These are phyloP conservation scores for Galeopsis tetrahit DNA, from an alignment of 257 asterid species.

Conservation along the genomic window DNA sequence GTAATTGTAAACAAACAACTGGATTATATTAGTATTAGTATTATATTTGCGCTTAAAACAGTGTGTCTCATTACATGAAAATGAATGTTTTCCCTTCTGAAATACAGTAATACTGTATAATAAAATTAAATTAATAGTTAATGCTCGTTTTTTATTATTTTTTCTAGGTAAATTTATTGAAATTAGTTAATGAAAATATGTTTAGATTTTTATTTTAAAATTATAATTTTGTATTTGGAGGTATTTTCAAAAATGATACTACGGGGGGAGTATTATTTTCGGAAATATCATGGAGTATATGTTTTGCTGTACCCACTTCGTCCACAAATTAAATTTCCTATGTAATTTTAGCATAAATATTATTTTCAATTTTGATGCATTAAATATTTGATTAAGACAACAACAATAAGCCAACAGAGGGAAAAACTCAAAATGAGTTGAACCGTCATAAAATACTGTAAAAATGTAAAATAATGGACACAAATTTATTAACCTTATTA, in stretches of 20 bases:
- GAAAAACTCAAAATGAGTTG: conserved; percentile 1
- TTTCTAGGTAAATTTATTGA: neutral
- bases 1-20: conserved; percentile 5
- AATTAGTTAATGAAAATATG: too few relatives aligned
- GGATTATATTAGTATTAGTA: neutral
- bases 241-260: too few relatives aligned
- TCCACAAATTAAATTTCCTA: too few relatives aligned
- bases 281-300: too few relatives aligned
- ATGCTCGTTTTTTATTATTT: neutral
- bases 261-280: too few relatives aligned
- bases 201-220: too few relatives aligned
- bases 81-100: neutral
- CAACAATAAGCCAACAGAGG: too few relatives aligned
- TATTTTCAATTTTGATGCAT: too few relatives aligned
- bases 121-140: neutral
- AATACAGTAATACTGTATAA: neutral
- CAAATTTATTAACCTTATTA: neutral
- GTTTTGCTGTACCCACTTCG: too few relatives aligned
- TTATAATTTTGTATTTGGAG: too few relatives aligned
- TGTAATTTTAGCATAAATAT: too few relatives aligned
- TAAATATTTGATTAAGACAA: too few relatives aligned
- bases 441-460: neutral
- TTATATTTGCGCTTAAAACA: neutral
- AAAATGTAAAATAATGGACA: neutral
- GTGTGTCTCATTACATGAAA: neutral